Conservation (phyloP, 2,329 filamentous ascomycete genomes). For the Coniochaeta sp. region DNA sequence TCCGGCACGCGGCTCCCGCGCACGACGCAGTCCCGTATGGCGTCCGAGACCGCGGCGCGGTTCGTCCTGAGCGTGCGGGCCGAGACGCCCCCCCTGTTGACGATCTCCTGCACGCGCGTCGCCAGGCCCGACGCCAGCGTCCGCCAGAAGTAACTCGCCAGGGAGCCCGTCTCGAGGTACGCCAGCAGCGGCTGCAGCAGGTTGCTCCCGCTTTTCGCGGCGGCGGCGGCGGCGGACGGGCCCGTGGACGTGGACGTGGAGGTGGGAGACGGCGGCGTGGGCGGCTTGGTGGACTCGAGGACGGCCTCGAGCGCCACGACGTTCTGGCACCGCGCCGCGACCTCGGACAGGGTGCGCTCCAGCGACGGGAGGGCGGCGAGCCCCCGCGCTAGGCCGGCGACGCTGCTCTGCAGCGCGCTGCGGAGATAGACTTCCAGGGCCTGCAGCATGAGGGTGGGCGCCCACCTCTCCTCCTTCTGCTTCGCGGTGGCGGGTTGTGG, state of each 20-base stretch:
- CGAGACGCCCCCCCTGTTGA: slow-evolving; percentile 74
- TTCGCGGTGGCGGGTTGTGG: slow-evolving; percentile 27
- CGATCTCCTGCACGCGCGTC: slow-evolving; percentile 73
- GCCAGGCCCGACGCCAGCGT: slow-evolving; percentile 74
- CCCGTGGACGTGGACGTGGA: no score
- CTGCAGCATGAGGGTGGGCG: slow-evolving; percentile 65
- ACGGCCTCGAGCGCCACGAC: slow-evolving; percentile 81
- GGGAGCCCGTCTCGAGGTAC: slow-evolving; percentile 77
- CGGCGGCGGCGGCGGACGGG: no score
- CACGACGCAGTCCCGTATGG: slow-evolving; percentile 76
- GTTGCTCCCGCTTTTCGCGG: slow-evolving; percentile 20
- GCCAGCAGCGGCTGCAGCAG: slow-evolving; percentile 67
- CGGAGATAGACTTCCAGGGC: slow-evolving; percentile 78
- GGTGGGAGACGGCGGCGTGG: slow-evolving; percentile 45
- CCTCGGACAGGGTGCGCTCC: slow-evolving; percentile 74
- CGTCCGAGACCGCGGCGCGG: slow-evolving; percentile 64
- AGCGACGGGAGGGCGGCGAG: slow-evolving; percentile 74
- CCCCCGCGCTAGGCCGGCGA: slow-evolving; percentile 66
- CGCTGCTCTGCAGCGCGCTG: slow-evolving; percentile 69
- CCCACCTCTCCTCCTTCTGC: slow-evolving; percentile 43
- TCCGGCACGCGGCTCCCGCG: slow-evolving; percentile 65
- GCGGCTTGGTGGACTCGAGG: slow-evolving; percentile 60
- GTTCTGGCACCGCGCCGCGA: slow-evolving; percentile 81
- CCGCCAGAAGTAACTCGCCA: slow-evolving; percentile 91
- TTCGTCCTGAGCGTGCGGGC: slow-evolving; percentile 75